Evolutionary conservation across 345 rosid genomes (phyloP).

Genomic region (Eucalyptus cladocalyx): DNA sequence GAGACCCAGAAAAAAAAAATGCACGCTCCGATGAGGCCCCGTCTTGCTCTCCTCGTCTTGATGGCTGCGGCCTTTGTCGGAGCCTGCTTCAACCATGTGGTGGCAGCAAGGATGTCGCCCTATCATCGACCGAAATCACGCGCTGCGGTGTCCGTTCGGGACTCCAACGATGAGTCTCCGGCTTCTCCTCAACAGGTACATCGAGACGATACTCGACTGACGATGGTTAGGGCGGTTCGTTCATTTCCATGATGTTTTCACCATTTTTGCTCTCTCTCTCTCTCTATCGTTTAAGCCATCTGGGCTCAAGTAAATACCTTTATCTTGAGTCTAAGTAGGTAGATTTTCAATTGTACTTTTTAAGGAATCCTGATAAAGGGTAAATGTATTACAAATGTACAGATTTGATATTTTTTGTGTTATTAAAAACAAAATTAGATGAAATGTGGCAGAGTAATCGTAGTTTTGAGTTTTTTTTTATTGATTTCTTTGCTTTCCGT

Average conservation of each 20-base stretch:
- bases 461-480: no score
- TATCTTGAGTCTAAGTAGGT: no score
- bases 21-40: background rate
- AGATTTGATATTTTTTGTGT: no score
- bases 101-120: background rate
- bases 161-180: background rate
- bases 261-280: background rate
- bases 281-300: background rate
- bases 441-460: no score
- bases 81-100: background rate
- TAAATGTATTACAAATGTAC: fast-evolving
- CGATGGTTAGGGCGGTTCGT: background rate
- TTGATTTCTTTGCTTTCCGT: no score
- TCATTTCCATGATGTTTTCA: background rate
- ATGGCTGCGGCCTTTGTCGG: background rate
- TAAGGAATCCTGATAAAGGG: no score
- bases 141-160: background rate
- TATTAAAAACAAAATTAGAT: fast-evolving
- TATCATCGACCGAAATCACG: constrained; percentile 38
- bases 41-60: background rate
- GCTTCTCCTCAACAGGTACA: constrained; percentile 51
- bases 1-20: background rate
- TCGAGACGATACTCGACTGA: background rate
- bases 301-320: no score
- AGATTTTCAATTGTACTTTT: no score